Evolutionary conservation across 2,329 filamentous ascomycete species (phyloP).

Genomic region (Fusarium staphyleae): DNA sequence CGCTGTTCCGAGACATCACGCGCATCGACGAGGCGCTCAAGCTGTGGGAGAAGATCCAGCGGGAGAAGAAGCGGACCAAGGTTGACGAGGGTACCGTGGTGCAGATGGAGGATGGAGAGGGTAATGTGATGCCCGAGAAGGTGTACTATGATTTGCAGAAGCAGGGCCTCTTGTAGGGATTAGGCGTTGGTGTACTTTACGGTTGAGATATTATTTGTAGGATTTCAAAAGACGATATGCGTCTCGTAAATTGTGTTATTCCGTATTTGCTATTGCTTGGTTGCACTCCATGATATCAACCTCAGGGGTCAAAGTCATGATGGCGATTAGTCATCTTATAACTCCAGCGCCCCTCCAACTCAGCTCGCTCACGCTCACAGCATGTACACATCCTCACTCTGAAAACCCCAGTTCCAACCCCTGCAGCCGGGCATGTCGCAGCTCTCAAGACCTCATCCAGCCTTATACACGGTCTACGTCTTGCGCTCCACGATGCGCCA

Average conservation of each 20-base stretch:
- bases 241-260: not conserved
- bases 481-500: slow-evolving; percentile 81
- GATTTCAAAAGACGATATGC: not conserved
- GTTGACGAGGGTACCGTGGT: slow-evolving; percentile 83
- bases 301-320: slow-evolving; percentile 8
- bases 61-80: slow-evolving; percentile 80
- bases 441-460: slow-evolving; percentile 70
- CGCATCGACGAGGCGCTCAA: slow-evolving; percentile 86
- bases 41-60: slow-evolving; percentile 92
- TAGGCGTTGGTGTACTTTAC: slow-evolving; percentile 16
- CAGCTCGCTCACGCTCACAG: slow-evolving; percentile 13
- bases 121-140: slow-evolving; percentile 99
- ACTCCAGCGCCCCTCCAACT: slow-evolving; percentile 35
- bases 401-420: slow-evolving; percentile 1
- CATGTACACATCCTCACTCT: slow-evolving; percentile 24
- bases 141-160: slow-evolving; percentile 96
- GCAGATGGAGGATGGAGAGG: slow-evolving; percentile 97
- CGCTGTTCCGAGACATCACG: slow-evolving; percentile 92
- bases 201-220: not conserved
- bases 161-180: slow-evolving; percentile 76
- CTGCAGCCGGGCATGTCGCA: slow-evolving; percentile 48
- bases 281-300: not conserved
- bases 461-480: slow-evolving; percentile 93
- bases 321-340: slow-evolving; percentile 33
- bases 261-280: not conserved